Percentiles rank a stretch among this genome's conserved stretches.
Evolutionary conservation across 257 asterid species (phyloP).

Genomic region (Striga asiatica): DNA sequence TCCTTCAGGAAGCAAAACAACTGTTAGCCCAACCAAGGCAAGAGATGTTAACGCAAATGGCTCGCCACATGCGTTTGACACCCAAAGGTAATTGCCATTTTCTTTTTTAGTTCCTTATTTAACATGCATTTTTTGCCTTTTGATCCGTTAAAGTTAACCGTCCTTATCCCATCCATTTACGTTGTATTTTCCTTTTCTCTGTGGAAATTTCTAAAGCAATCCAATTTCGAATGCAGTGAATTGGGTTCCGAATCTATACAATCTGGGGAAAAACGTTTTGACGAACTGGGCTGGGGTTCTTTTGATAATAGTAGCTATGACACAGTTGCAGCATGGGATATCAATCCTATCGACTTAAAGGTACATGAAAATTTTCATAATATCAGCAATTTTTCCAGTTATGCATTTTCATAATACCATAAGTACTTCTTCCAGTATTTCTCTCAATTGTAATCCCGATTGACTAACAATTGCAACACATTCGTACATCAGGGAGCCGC

Average conservation of each 20-base stretch:
- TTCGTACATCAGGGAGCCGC: constrained; percentile 45
- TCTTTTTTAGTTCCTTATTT: background rate
- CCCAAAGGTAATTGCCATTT: constrained; percentile 39
- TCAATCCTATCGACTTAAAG: constrained; percentile 39
- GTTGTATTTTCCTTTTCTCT: background rate
- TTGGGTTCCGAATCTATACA: constrained; percentile 37
- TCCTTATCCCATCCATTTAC: background rate
- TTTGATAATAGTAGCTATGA: constrained; percentile 56
- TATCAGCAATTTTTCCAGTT: background rate
- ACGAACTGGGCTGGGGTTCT: constrained; percentile 71
- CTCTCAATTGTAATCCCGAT: background rate
- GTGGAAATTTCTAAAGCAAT: background rate
- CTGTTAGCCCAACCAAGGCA: constrained; percentile 45
- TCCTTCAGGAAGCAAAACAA: constrained; percentile 50
- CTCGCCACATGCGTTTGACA: constrained; percentile 59
- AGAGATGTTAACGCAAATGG: constrained; percentile 46
- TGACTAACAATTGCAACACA: constrained; percentile 1
- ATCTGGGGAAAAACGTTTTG: constrained; percentile 49
- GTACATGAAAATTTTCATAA: constrained; percentile 20
- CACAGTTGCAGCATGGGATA: constrained; percentile 57
- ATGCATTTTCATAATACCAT: background rate
- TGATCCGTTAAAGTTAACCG: background rate
- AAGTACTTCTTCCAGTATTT: background rate
- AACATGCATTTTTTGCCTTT: background rate
- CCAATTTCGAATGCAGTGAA: constrained; percentile 45